phyloP scores from a whole-genome alignment of 495 filamentous ascomycete genomes.

The Hypoxylon intermedium region DNA sequence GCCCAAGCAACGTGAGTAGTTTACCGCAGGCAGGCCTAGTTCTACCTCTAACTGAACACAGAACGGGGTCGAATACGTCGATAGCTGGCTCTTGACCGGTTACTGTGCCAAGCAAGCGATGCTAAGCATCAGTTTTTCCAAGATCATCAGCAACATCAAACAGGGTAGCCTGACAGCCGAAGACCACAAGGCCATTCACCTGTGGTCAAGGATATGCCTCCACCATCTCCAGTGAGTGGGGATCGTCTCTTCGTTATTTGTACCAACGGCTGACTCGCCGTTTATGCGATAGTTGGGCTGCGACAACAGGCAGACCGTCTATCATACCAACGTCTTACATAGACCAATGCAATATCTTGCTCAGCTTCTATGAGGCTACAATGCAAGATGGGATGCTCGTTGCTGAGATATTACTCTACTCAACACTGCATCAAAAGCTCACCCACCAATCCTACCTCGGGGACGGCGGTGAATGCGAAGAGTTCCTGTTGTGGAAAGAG shows the following conservation, averaged over 20 bases:
- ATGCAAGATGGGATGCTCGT: conserved; percentile 46
- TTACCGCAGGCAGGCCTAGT: not conserved
- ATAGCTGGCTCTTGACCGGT: conserved; percentile 43
- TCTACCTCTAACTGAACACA: conserved; percentile 18
- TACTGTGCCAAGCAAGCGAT: conserved; percentile 44
- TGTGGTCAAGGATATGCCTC: conserved; percentile 45
- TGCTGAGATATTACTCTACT: conserved; percentile 41
- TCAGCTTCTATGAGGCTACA: conserved; percentile 43
- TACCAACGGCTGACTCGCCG: no score
- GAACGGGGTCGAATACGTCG: conserved; percentile 42
- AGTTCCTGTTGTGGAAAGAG: conserved; percentile 42
- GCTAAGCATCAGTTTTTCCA: conserved; percentile 42
- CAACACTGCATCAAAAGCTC: conserved; percentile 38
- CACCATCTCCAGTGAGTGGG: conserved; percentile 45
- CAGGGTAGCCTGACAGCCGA: conserved; percentile 28
- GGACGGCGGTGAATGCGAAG: conserved; percentile 41
- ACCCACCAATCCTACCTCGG: conserved; percentile 37
- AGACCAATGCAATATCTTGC: conserved; percentile 41
- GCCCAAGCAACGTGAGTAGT: conserved; percentile 34
- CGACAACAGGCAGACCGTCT: conserved; percentile 41
- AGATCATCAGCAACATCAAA: conserved; percentile 39
- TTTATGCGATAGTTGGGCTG: no score
- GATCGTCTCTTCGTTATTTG: no score
- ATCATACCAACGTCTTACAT: conserved; percentile 40
- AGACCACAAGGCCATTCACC: conserved; percentile 38